Evolutionary conservation across 2,329 filamentous ascomycete species (phyloP), one percentile per base, ranked within the genome.

Genomic region (Botrytis fragariae): DNA sequence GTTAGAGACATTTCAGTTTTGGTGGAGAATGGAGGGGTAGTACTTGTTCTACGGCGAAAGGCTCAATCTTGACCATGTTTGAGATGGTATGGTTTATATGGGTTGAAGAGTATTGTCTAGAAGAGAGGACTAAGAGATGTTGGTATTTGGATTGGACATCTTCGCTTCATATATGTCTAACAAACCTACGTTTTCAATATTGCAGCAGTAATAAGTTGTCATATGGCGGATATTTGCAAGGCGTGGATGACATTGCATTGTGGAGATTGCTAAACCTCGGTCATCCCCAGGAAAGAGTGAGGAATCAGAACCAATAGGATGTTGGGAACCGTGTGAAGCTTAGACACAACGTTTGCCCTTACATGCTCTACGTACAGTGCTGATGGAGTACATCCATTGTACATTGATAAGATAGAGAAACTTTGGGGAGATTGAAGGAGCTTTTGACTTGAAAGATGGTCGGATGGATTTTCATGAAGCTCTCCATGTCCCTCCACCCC

Each of bases 21-120:
- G 35, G 18, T 10, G 63, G 35, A 6, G 44, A 22, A 54, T 54
- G 45, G 45, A 69, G 54, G 32, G 57, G 39, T 64, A 29, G 48
- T 75, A 82, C 89, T 81, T 90, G 85, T 83, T 97, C 93, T 14
- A 96, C 92, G 25, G 88, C 86, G 79, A 94, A 94, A 1, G 86
- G 85, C 32, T 86, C 83, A 75, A 92, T 87, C 67, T 86, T 83
- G 48, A 89, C 87, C 87, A 90, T 89, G 16, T 75, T 80, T 72
- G 71, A 54, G 51, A 42, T 59, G 37, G n/a, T 18, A 48, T 22
- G 2, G 10, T 16, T 9, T 32, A 29, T 32, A 20, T 39, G 48
- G 20, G 5, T 20, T 18, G 48, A 18, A 37, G 37, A n/a, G 76
- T 20, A 25, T 35, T 75, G 45, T 57, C 37, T 68, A 29, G 37